phyloP scores from a whole-genome alignment of 345 rosid species.

The Acer yangbiense region DNA sequence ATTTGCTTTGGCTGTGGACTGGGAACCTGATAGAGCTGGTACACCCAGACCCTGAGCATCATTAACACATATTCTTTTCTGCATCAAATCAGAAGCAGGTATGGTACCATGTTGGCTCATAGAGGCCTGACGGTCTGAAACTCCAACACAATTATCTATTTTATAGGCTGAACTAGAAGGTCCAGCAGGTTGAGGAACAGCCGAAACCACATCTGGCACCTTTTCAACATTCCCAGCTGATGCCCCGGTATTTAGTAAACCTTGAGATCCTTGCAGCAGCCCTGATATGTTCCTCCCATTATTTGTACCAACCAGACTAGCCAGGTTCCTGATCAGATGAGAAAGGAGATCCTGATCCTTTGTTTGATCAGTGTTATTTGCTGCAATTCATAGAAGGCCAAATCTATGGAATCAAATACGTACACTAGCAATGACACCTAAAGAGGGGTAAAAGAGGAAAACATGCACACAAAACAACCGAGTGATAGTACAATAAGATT shows the following conservation, averaged over 20 bases:
- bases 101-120: constrained; percentile 25
- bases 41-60: constrained; percentile 18
- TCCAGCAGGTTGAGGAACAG: constrained; percentile 32
- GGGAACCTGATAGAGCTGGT: constrained; percentile 20
- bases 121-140: constrained; percentile 26
- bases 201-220: constrained; percentile 22
- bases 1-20: constrained; percentile 26
- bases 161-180: constrained; percentile 36
- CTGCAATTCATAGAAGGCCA: constrained; percentile 41
- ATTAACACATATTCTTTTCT: constrained; percentile 20
- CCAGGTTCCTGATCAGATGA: constrained; percentile 62
- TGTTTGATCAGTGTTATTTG: constrained; percentile 50
- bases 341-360: constrained; percentile 61
- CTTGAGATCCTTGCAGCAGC: constrained; percentile 44
- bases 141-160: constrained; percentile 26
- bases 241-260: constrained; percentile 31
- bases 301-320: constrained; percentile 33
- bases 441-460: constrained; percentile 2
- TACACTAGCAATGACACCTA: neutral
- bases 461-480: neutral
- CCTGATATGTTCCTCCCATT: constrained; percentile 46
- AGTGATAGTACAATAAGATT: constrained; percentile 3
- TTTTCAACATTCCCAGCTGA: constrained; percentile 34
- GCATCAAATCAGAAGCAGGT: constrained; percentile 30
- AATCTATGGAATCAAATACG: constrained; percentile 12